Percentiles rank a stretch among this genome's conserved stretches.
Evolutionary conservation across 2,329 filamentous ascomycete genomes (phyloP).

Genomic region (Fusarium abutilonis): DNA sequence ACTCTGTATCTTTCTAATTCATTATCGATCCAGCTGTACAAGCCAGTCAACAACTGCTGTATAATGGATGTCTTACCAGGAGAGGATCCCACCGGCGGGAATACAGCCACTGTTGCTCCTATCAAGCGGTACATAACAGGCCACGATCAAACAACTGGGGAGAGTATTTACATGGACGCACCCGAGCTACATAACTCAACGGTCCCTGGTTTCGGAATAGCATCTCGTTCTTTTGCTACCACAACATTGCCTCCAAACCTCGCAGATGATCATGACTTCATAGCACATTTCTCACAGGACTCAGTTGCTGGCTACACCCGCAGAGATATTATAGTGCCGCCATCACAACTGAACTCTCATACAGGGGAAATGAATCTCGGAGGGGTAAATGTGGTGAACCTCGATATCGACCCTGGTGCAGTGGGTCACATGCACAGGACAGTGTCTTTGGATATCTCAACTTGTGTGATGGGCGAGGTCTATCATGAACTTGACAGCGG

Average conservation of each 20-base stretch:
- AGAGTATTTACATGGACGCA: conserved; percentile 8
- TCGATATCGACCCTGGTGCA: conserved; percentile 11
- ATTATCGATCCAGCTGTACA: too few relatives aligned
- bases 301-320: conserved; percentile 6
- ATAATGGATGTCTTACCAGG: background rate
- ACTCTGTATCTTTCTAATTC: too few relatives aligned
- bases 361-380: conserved; percentile 11
- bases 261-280: conserved; percentile 2
- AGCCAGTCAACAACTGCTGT: background rate
- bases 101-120: background rate
- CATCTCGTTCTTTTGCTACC: conserved; percentile 17
- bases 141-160: background rate
- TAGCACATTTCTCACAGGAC: conserved; percentile 5
- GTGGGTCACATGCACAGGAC: conserved; percentile 19
- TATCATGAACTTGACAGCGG: conserved; percentile 20
- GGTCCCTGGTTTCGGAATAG: conserved; percentile 10
- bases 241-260: conserved; percentile 6
- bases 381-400: conserved; percentile 16
- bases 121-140: conserved; percentile 15
- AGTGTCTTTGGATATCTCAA: conserved; percentile 18
- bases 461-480: conserved; percentile 17
- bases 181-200: background rate
- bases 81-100: background rate
- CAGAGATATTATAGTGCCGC: conserved; percentile 4
- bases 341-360: background rate